These are phyloP conservation scores for Phytophthora sojae DNA, from an alignment of 352 stramenopile genomes.

Conservation along the genomic window DNA sequence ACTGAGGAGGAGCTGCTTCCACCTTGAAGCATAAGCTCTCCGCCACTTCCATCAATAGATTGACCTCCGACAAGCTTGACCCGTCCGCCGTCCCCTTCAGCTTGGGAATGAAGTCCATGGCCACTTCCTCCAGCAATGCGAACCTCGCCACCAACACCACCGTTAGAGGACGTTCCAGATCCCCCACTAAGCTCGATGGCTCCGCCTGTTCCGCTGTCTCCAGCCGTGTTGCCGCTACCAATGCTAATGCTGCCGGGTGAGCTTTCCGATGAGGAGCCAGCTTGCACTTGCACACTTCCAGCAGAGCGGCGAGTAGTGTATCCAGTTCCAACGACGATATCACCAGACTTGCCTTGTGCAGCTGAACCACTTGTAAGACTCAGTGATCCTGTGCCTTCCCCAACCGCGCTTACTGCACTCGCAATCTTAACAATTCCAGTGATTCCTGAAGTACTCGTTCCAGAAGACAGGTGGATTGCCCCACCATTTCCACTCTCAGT, in stretches of 20 bases:
- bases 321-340: conserved; percentile 37
- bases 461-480: conserved; percentile 43
- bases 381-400: conserved; percentile 38
- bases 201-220: conserved; percentile 40
- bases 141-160: conserved; percentile 54
- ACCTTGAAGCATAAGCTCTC: conserved; percentile 42
- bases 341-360: conserved; percentile 31
- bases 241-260: conserved; percentile 43
- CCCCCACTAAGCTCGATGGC: conserved; percentile 49
- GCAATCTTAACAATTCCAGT: conserved; percentile 39
- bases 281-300: conserved; percentile 40
- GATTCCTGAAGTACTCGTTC: conserved; percentile 40
- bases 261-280: conserved; percentile 41
- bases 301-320: conserved; percentile 25
- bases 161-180: conserved; percentile 54
- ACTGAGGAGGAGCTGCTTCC: conserved; percentile 52
- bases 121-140: conserved; percentile 47
- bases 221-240: conserved; percentile 43
- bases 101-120: conserved; percentile 43
- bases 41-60: conserved; percentile 50
- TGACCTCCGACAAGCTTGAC: conserved; percentile 46
- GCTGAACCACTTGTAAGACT: conserved; percentile 42
- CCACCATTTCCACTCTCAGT: conserved; percentile 51
- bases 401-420: conserved; percentile 21
- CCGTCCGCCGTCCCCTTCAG: conserved; percentile 44